Evolutionary conservation across 2,329 filamentous ascomycete species (phyloP), one percentile per base, ranked within the genome.

Genomic region (Fusarium nelsonii): DNA sequence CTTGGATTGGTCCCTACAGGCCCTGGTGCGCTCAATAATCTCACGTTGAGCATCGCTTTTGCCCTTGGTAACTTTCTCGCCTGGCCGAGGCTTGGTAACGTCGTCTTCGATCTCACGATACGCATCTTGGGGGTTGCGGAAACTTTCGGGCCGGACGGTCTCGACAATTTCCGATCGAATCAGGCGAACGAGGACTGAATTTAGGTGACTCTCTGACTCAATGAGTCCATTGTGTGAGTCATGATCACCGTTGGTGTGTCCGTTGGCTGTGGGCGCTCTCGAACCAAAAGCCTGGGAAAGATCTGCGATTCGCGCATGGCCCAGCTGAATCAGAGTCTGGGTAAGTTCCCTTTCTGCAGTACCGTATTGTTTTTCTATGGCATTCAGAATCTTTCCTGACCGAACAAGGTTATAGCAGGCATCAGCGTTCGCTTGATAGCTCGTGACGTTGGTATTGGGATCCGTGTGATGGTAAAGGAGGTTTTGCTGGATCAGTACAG

Each of bases 401-500:
- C 96, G 91, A 37, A 94, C 84, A 43, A 97, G 84, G 71, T 90
- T 90, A 80, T 98, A 98, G 68, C 93, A 92, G 65, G 90, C 88
- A 70, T 89, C 84, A 76, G 90, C 84, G 74, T 97, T 94, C 61
- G 93, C 92, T 78, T 97, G 92, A 81, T 98, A 99, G 76, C 88
- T 89, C 26, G 92, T 91, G 50, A 85, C 78, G 45, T 85, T 86
- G 43, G 88, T 85, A 58, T 90, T 87, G 58, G 84, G 77, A 63
- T 90, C 86, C 70, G 89, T 88, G 69, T 89, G 86, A 79, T 94
- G 91, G 78, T 90, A 93, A 67, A 97, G 84, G 49, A 98, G 87
- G 75, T 94, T 93, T 77, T 97, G 92, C 77, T 98, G 95, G 41
- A 97, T 87, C 68, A 98, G 89, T 33, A 96, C 91, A 54, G 90